Evolutionary conservation across 176 grass and related monocot genomes (phyloP).

Genomic region (barley (Hordeum vulgare)): MorexV3_pseudomolecules_assembly NC_058522.1:379447505-379448004

Average conservation of each 20-base stretch:
- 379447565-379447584: neutral
- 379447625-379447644: neutral
- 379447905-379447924: conserved; percentile 95
- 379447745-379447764: neutral
- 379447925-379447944: conserved; percentile 91
- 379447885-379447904: conserved; percentile 19
- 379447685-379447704: neutral
- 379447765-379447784: neutral
- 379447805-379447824: neutral
- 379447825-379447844: neutral
- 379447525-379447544: conserved; percentile 95
- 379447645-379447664: neutral
- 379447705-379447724: neutral
- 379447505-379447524: conserved; percentile 93
- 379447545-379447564: conserved; percentile 94
- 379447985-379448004: conserved; percentile 79
- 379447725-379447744: neutral
- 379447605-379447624: neutral
- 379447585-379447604: neutral
- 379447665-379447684: neutral
- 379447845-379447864: neutral
- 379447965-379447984: conserved; percentile 96
- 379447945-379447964: conserved; percentile 97
- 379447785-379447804: neutral
- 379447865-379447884: conserved; percentile 11